Conservation (phyloP, 257 asterid genomes). For the Solanum microdontum region DNA sequence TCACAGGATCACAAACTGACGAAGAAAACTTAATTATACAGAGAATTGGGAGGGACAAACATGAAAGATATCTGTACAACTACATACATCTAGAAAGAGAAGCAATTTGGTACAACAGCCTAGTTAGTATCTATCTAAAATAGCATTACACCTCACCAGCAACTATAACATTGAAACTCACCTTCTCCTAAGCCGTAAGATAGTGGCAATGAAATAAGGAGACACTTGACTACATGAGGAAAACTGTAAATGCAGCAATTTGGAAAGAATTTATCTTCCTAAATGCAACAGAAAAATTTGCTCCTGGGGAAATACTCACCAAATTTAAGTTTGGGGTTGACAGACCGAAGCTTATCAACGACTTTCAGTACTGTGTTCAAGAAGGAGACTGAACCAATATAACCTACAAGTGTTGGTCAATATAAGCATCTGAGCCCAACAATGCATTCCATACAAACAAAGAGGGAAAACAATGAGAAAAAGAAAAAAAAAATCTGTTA, state of each 20-base stretch:
- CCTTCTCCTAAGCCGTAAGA: neutral
- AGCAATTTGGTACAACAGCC: neutral
- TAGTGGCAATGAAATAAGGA: neutral
- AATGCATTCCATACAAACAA: neutral
- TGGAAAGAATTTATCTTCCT: neutral
- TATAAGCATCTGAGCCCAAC: neutral
- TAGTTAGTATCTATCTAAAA: neutral
- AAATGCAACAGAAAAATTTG: neutral
- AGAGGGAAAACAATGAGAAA: neutral
- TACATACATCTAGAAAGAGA: neutral
- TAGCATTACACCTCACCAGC: neutral
- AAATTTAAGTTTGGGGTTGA: slow-evolving; percentile 81
- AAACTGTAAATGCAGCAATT: neutral
- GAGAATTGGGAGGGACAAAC: neutral
- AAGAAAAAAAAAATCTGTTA: neutral
- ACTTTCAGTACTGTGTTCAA: slow-evolving; percentile 67
- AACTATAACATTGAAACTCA: neutral
- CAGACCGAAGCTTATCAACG: slow-evolving; percentile 81
- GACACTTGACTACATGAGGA: neutral
- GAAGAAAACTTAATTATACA: slow-evolving; percentile 12
- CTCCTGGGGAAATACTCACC: slow-evolving; percentile 34
- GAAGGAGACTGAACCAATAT: slow-evolving; percentile 93
- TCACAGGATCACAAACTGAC: slow-evolving; percentile 95
- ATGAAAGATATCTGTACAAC: neutral
- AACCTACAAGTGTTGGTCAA: slow-evolving; percentile 43